Evolutionary conservation across 2,329 filamentous ascomycete species (phyloP).

Genomic region (Talaromyces albobiverticillius): DNA sequence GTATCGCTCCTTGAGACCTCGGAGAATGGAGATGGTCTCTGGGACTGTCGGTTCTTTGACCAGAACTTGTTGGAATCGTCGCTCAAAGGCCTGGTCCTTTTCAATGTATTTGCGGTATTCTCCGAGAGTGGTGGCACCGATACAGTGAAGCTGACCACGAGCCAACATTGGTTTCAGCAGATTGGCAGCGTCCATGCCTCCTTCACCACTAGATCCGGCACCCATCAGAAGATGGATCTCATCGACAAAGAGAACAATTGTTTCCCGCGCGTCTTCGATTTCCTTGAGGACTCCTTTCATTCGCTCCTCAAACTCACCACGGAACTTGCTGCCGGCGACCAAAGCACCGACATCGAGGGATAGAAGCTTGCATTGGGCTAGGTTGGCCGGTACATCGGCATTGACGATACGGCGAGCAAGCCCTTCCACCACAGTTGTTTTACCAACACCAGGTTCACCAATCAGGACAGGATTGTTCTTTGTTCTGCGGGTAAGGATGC

Average conservation of each 20-base stretch:
- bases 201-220: constrained; percentile 88
- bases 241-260: constrained; percentile 96
- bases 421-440: constrained; percentile 96
- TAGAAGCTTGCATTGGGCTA: constrained; percentile 88
- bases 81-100: constrained; percentile 96
- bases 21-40: constrained; percentile 96
- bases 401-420: constrained; percentile 95
- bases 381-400: constrained; percentile 90
- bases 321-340: constrained; percentile 96
- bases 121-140: constrained; percentile 89
- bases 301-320: constrained; percentile 96
- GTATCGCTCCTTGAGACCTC: constrained; percentile 96
- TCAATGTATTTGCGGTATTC: constrained; percentile 99
- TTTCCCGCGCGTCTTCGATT: constrained; percentile 90
- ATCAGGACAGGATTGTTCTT: constrained; percentile 99
- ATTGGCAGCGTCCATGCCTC: constrained; percentile 98
- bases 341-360: constrained; percentile 93
- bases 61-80: constrained; percentile 96
- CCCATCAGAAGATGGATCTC: constrained; percentile 99
- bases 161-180: constrained; percentile 97
- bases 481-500: constrained; percentile 86
- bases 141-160: constrained; percentile 93
- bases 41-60: constrained; percentile 88
- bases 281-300: constrained; percentile 99
- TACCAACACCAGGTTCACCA: constrained; percentile 95